Conservation (phyloP, 768 basidiomycete species). For the Lentinula guzmanii region DNA sequence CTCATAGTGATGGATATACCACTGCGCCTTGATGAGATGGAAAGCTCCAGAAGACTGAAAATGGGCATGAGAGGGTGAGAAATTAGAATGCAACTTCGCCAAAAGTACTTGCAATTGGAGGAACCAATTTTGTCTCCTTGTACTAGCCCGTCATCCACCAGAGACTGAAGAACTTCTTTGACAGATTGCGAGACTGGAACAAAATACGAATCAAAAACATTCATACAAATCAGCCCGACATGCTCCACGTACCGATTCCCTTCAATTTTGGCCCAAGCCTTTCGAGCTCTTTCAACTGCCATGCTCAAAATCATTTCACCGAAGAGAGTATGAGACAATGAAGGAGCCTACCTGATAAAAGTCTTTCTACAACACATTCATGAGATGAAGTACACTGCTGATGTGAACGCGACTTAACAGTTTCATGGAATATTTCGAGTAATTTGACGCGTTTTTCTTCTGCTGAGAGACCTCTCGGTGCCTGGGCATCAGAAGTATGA, state of each 20-base stretch:
- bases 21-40: conserved; percentile 81
- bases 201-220: not conserved
- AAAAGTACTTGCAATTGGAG: conserved; percentile 74
- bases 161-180: conserved; percentile 84
- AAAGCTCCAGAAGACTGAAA: conserved; percentile 90
- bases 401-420: conserved; percentile 40
- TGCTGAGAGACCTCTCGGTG: conserved; percentile 77
- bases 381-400: not conserved
- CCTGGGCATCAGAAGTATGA: conserved; percentile 27
- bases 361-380: conserved; percentile 52
- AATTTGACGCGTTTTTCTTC: conserved; percentile 90
- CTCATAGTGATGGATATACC: conserved; percentile 30
- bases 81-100: not conserved
- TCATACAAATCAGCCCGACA: not conserved
- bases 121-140: conserved; percentile 91
- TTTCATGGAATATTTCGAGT: conserved; percentile 91
- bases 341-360: conserved; percentile 56
- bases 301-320: not conserved
- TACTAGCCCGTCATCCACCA: conserved; percentile 84
- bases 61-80: not conserved
- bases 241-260: conserved; percentile 61
- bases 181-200: conserved; percentile 78
- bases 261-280: conserved; percentile 86
- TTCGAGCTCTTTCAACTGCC: conserved; percentile 81
- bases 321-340: not conserved